phyloP scores from a whole-genome alignment of 116 monocot species.

The Posidonia oceanica region DNA sequence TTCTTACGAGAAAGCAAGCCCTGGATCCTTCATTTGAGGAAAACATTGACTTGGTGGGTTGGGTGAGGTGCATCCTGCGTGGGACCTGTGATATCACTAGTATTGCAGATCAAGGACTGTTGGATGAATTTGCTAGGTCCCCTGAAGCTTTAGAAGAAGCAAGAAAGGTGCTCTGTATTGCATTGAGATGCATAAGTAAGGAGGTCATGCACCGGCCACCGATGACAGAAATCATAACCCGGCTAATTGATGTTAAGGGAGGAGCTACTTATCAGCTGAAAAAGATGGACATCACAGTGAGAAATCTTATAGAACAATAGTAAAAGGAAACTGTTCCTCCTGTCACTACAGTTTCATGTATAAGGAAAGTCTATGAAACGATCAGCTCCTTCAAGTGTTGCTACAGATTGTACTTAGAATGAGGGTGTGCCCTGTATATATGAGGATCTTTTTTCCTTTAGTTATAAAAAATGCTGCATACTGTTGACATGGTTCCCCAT shows the following conservation, averaged over 20 bases:
- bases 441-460: too few relatives aligned
- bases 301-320: background rate
- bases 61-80: constrained; percentile 35
- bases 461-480: too few relatives aligned
- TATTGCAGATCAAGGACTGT: constrained; percentile 31
- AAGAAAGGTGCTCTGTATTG: constrained; percentile 24
- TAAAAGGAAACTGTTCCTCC: background rate
- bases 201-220: constrained; percentile 35
- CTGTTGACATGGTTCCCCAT: too few relatives aligned
- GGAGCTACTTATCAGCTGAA: background rate
- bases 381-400: background rate
- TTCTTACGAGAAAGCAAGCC: constrained; percentile 51
- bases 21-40: constrained; percentile 43
- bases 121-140: constrained; percentile 31
- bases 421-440: too few relatives aligned
- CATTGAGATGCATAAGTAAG: constrained; percentile 32
- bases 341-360: background rate
- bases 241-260: constrained; percentile 32
- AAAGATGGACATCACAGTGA: background rate
- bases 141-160: constrained; percentile 27
- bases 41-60: constrained; percentile 36
- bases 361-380: background rate
- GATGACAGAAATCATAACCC: constrained; percentile 42
- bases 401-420: background rate
- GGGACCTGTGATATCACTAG: constrained; percentile 10